Conservation (phyloP, 371 early-diverging fungal species). For the Zychaea mexicana region DNA sequence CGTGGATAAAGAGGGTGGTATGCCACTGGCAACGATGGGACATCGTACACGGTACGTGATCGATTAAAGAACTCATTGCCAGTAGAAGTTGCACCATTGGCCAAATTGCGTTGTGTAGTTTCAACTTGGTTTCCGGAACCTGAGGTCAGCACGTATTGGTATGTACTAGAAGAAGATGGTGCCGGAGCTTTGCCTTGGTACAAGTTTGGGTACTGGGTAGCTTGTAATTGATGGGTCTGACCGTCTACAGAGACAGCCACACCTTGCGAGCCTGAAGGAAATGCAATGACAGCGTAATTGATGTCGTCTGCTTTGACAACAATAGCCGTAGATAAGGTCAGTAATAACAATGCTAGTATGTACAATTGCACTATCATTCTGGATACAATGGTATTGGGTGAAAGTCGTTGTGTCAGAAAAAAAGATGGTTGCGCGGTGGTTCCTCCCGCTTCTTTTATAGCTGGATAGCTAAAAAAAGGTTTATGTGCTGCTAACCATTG, state of each 20-base stretch:
- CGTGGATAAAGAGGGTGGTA: constrained; percentile 41
- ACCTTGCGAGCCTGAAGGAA: constrained; percentile 30
- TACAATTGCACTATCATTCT: background rate
- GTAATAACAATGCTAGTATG: background rate
- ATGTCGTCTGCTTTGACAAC: constrained; percentile 26
- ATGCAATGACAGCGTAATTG: constrained; percentile 40
- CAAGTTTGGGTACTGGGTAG: constrained; percentile 21
- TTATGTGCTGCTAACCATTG: no score
- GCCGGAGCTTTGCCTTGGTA: constrained; percentile 37
- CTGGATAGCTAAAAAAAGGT: no score
- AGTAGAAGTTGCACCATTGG: constrained; percentile 35
- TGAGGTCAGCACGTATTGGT: constrained; percentile 28
- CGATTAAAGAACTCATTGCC: constrained; percentile 57
- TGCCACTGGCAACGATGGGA: constrained; percentile 56
- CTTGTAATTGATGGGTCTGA: constrained; percentile 21
- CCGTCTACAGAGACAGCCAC: constrained; percentile 35
- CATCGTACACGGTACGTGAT: constrained; percentile 31
- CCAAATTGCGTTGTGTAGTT: constrained; percentile 28
- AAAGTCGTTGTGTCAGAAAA: no score
- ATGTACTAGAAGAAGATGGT: constrained; percentile 18
- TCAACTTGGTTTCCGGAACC: constrained; percentile 17
- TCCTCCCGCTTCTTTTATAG: no score
- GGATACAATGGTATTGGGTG: no score
- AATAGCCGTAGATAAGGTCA: background rate
- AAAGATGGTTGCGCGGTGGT: no score